Evolutionary conservation across 495 filamentous ascomycete species (phyloP).

Genomic region (Penicillium longicatenatum): DNA sequence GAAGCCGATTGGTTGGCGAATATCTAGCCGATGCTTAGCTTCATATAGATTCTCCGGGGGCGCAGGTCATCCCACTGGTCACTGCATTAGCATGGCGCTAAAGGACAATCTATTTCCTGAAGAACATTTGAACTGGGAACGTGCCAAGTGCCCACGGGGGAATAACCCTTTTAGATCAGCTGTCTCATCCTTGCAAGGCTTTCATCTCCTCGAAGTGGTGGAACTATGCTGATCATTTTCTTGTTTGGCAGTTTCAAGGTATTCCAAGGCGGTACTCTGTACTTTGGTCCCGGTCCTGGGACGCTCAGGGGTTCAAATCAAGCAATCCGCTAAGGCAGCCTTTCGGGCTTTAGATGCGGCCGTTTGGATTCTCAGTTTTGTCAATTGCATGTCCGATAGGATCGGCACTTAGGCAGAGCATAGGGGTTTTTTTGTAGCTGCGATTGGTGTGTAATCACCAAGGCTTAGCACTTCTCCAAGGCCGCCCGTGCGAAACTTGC

Average conservation of each 20-base stretch:
- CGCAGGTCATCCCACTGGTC: slow-evolving; percentile 7
- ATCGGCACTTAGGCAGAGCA: too few species aligned
- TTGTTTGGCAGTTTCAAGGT: neutral
- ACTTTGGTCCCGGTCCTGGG: neutral
- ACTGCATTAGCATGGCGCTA: slow-evolving; percentile 16
- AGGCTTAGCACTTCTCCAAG: neutral
- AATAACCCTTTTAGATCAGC: slow-evolving; percentile 15
- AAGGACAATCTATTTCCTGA: slow-evolving; percentile 13
- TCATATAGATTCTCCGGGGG: slow-evolving; percentile 9
- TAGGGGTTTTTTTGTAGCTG: too few species aligned
- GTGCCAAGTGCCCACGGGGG: slow-evolving; percentile 9
- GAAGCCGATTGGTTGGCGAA: slow-evolving; percentile 8
- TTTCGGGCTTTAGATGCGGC: neutral
- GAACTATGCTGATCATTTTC: neutral
- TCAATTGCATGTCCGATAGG: too few species aligned
- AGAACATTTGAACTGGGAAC: neutral
- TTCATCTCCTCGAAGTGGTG: neutral
- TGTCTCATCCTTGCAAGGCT: neutral
- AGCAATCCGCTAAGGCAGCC: neutral
- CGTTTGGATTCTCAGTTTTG: too few species aligned
- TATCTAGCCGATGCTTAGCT: slow-evolving; percentile 7
- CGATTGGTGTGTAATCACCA: neutral
- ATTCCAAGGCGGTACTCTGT: neutral
- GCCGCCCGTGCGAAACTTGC: neutral
- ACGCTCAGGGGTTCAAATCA: neutral